Base-by-base conservation (phyloP, 2,329 filamentous ascomycete genomes). In the Lasiodiplodia sp. region DNA sequence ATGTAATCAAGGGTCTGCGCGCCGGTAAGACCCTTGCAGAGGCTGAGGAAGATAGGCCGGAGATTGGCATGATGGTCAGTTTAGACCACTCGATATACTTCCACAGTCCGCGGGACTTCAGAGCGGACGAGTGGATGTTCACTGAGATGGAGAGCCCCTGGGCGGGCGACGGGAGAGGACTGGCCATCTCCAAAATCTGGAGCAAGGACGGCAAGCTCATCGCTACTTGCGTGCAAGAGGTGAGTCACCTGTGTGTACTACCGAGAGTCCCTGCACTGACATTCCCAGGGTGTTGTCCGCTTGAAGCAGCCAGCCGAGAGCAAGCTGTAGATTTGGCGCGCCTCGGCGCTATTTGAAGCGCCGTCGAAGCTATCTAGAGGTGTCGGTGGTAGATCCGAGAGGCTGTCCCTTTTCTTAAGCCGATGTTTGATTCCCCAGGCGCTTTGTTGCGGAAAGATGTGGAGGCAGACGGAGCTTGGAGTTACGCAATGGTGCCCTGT, bases 1-100 rank as follows among this genome's bases (percentile, higher is more conserved):
- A 87, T 44, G 82, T 89, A n/a, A 83, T 86, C n/a, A 72, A 77
- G 71, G 66, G 78, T 21, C 49, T 77, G 23, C 72, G 77, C 47
- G 75, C 81, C 70, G 79, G 82, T 66, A 79, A 85, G 51, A 78
- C 82, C 21, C 28, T 74, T 38, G 74, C 86, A 66, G 84, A 86
- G 69, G 85, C 86, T 52, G 84, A 84, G 77, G 79, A 80, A 67
- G 80, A 78, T 3, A 81, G 85, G 52, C 89, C 88, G 4, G 83
- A 86, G 75, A 82, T 95, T 62, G 92, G 92, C n/a, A 96, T 96
- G 92, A 89, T 94, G 86, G 92, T 96, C 64, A 91, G 88, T 72
- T 81, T 95, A 64, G 92, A 96, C 77, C 92, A 96, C 70, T 83
- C 82, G 34, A 86, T 87, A 55, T 86, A 86, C 73, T 87, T 87